Percentiles rank a stretch among this genome's conserved stretches.
phyloP scores from a whole-genome alignment of 805 yeast species.

The Pichia membranifaciens region DNA sequence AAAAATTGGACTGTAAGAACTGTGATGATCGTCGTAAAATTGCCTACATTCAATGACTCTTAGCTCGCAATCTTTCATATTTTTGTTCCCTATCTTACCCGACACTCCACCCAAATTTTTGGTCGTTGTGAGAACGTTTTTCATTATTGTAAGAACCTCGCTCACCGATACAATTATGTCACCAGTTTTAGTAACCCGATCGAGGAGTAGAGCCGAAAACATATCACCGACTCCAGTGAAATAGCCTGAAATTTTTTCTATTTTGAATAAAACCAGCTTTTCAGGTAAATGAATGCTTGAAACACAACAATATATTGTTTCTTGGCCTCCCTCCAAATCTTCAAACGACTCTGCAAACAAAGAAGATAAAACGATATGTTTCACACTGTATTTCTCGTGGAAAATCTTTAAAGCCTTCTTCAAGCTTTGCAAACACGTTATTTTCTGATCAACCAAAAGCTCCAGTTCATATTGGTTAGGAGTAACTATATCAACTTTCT shows the following conservation, averaged over 20 bases:
- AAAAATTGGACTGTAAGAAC: slow-evolving; percentile 8
- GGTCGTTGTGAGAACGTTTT: slow-evolving; percentile 44
- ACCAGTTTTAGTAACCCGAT: slow-evolving; percentile 40
- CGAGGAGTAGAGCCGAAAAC: slow-evolving; percentile 73
- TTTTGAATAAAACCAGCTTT: slow-evolving; percentile 34
- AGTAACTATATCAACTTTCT: slow-evolving; percentile 64
- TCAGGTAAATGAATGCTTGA: slow-evolving; percentile 28
- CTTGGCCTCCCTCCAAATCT: slow-evolving; percentile 13
- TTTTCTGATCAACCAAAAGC: slow-evolving; percentile 40
- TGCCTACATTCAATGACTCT: slow-evolving; percentile 57
- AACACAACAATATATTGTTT: slow-evolving; percentile 39
- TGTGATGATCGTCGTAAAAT: slow-evolving; percentile 15
- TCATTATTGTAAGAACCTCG: slow-evolving; percentile 54
- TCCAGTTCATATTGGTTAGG: slow-evolving; percentile 92
- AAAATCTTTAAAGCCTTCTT: slow-evolving; percentile 41
- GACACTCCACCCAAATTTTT: slow-evolving; percentile 32
- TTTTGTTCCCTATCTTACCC: slow-evolving; percentile 52
- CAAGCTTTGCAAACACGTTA: slow-evolving; percentile 36
- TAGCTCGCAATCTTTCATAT: slow-evolving; percentile 70
- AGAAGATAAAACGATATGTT: slow-evolving; percentile 65
- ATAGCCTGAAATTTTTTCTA: slow-evolving; percentile 66
- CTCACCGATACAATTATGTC: slow-evolving; percentile 36
- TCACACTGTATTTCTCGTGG: slow-evolving; percentile 44
- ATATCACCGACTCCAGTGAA: slow-evolving; percentile 95
- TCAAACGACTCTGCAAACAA: slow-evolving; percentile 25